Evolutionary conservation across 441 rosid genomes (phyloP), one percentile per base, ranked within the genome.

Genomic region (Omphalea diandra): DNA sequence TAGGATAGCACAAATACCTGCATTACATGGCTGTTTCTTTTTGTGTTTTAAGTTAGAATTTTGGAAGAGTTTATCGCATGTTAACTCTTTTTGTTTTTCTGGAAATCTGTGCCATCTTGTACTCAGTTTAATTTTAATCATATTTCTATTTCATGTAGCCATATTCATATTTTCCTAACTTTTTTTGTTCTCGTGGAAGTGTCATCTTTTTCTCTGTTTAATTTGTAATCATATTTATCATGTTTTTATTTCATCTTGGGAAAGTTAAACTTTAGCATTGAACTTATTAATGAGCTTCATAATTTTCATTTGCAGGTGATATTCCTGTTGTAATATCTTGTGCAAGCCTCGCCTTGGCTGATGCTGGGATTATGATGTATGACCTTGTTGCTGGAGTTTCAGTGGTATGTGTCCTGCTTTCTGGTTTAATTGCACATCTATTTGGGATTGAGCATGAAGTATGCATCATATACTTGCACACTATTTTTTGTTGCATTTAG

Each of bases 281-380:
- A 31, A 66, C 14, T 59, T 54, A 47, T 79, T 53, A 7, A 63
- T 62, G 55, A 71, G 47, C 72, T 63, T 43, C 24, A 8, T 57
- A 11, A 38, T 43, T 49, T 72, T 68, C 49, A 54, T 67, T 67
- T 82, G 70, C 77, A 92, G 97, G 99, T 80, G 99, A 94, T 85
- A 88, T 94, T 69, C 89, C 98, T 32, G 93, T 88, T 64, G 82
- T 90, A 50, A 82, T 90, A 78, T 90, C 96, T 38, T 94, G 98
- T 79, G 97, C 97, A 68, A 88, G 97, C 83, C 94, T 94, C 74
- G 98, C 98, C 81, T 76, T 92, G 74, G 99, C 96, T 32, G 98
- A 92, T 85, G 96, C 97, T 1, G 96, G 99, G 67, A 92, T 92
- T 72, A 86, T 89, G 98, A 87, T 94, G 90, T 85, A 87, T 85